phyloP scores from a whole-genome alignment of 768 basidiomycete genomes.

The Termitomyces titanicus region DNA sequence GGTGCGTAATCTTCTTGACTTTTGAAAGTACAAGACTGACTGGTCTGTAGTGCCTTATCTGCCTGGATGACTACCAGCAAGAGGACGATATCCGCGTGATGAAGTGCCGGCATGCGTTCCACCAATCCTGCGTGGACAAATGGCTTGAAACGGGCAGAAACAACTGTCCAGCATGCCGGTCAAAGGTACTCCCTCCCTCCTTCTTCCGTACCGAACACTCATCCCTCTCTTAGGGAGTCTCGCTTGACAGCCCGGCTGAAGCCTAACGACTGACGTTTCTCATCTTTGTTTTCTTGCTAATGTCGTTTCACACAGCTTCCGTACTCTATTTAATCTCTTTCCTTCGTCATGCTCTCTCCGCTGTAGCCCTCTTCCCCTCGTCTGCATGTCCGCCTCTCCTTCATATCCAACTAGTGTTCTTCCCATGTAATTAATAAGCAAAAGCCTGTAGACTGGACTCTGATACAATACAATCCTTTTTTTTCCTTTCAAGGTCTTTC shows the following conservation, averaged over 20 bases:
- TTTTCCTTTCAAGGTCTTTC: neutral
- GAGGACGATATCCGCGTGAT: slow-evolving; percentile 82
- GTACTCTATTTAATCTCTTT: neutral
- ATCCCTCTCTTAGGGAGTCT: slow-evolving; percentile 25
- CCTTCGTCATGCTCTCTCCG: neutral
- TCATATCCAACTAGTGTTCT: neutral
- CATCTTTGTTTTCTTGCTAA: too few relatives aligned
- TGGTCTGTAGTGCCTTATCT: slow-evolving; percentile 66
- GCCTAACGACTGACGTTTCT: neutral
- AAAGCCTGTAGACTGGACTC: slow-evolving; percentile 10
- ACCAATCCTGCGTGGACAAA: slow-evolving; percentile 81
- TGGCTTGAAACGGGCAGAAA: slow-evolving; percentile 87
- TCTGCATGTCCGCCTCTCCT: slow-evolving; percentile 1
- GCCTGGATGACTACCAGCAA: slow-evolving; percentile 78
- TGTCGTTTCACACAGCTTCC: neutral
- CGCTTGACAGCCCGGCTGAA: slow-evolving; percentile 17
- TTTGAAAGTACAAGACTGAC: neutral
- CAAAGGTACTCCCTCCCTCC: slow-evolving; percentile 43
- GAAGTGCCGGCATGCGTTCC: slow-evolving; percentile 86
- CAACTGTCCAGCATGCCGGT: slow-evolving; percentile 89
- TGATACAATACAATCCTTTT: neutral
- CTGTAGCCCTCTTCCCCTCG: neutral
- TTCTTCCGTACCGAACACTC: neutral
- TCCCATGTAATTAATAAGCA: slow-evolving; percentile 3
- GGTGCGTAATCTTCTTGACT: slow-evolving; percentile 42